phyloP scores from a whole-genome alignment of 2,329 filamentous ascomycete genomes.

The Cylindrodendrum hubeiense region DNA sequence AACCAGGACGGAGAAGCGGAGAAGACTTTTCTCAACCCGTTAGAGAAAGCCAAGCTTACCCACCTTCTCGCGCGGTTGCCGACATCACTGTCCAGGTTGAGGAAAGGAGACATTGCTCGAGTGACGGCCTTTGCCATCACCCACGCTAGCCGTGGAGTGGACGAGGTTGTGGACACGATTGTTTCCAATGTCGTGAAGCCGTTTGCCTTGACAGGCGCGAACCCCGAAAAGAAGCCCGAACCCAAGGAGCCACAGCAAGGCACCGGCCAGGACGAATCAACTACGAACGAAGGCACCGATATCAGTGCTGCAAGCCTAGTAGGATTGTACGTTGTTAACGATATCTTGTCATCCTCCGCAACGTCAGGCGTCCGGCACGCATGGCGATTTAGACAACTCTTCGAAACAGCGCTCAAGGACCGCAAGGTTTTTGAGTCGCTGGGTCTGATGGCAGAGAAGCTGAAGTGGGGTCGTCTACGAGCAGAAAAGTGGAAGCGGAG shows the following conservation, averaged over 20 bases:
- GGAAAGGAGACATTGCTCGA: conserved; percentile 87
- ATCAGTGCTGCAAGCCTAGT: conserved; percentile 81
- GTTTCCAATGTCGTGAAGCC: conserved; percentile 85
- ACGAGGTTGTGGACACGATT: conserved; percentile 92
- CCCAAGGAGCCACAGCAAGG: conserved; percentile 46
- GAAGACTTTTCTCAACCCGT: conserved; percentile 79
- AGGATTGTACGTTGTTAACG: conserved; percentile 81
- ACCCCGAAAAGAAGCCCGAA: conserved; percentile 64
- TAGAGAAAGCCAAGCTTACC: conserved; percentile 86
- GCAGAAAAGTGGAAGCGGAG: conserved; percentile 89
- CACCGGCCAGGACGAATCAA: conserved; percentile 48
- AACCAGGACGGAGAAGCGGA: conserved; percentile 60
- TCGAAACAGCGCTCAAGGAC: conserved; percentile 78
- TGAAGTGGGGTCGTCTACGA: conserved; percentile 84
- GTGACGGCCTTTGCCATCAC: conserved; percentile 90
- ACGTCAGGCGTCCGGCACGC: conserved; percentile 84
- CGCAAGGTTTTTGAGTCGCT: conserved; percentile 81
- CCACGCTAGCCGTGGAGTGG: conserved; percentile 85
- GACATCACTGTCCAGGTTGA: conserved; percentile 77
- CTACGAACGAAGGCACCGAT: conserved; percentile 65
- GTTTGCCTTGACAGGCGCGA: conserved; percentile 78
- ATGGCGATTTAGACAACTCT: conserved; percentile 87
- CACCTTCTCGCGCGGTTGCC: conserved; percentile 89
- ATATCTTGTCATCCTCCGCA: conserved; percentile 83
- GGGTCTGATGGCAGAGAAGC: conserved; percentile 77